Percentiles rank a stretch among this genome's conserved stretches.
phyloP scores from a whole-genome alignment of 768 basidiomycete species.

The Serendipita sp. region DNA sequence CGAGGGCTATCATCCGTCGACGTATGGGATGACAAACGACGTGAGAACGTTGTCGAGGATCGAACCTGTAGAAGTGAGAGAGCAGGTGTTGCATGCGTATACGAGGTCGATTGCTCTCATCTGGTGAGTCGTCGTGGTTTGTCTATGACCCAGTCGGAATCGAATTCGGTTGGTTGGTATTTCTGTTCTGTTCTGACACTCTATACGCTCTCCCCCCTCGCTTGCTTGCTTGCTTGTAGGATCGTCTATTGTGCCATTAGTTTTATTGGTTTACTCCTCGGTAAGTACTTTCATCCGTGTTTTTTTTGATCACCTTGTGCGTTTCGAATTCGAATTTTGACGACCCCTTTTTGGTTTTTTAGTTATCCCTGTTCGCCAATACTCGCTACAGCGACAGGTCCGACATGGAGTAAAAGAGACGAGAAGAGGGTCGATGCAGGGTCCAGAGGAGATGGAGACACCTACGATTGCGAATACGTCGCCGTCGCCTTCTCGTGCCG shows the following conservation, averaged over 20 bases:
- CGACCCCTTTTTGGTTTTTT: not conserved
- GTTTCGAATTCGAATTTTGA: no score
- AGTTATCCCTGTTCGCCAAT: not conserved
- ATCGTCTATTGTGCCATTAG: not conserved
- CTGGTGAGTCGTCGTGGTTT: conserved; percentile 37
- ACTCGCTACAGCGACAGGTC: not conserved
- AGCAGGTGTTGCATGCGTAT: conserved; percentile 42
- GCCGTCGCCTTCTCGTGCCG: no score
- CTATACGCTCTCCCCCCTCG: no score
- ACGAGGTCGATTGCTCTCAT: conserved; percentile 43
- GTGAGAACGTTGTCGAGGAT: conserved; percentile 31
- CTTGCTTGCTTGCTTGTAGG: not conserved
- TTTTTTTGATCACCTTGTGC: not conserved
- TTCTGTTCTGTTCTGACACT: no score
- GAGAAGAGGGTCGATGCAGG: no score
- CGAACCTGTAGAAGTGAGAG: conserved; percentile 29
- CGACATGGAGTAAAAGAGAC: not conserved
- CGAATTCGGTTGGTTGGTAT: not conserved
- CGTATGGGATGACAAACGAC: conserved; percentile 30
- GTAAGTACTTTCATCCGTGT: not conserved
- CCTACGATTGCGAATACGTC: no score
- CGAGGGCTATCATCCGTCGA: conserved; percentile 25
- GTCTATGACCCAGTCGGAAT: not conserved
- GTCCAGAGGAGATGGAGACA: no score
- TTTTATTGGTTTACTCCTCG: not conserved